Evolutionary conservation across 2,329 filamentous ascomycete genomes (phyloP), one percentile per base, ranked within the genome.

Genomic region (Aspergillus sp.): DNA sequence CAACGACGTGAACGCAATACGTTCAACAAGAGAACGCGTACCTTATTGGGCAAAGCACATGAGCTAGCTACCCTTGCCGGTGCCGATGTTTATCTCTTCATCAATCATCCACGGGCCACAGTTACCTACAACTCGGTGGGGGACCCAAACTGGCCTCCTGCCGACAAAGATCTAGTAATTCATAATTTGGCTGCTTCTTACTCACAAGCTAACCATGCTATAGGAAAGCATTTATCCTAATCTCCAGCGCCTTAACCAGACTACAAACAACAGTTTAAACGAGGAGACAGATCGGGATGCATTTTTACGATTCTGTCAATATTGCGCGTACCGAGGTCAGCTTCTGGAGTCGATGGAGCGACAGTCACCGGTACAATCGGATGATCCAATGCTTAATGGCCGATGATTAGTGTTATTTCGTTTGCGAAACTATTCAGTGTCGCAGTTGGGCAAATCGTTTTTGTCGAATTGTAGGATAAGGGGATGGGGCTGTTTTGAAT

Each of bases 21-120:
- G 12, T 58, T 58, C 39, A 49, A 42, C 11, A 58, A 58, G 32
- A 54, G 56, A 39, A 44, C 51, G 12, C 48, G 50, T 34, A 58
- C 51, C 30, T 54, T 58, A 43, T 12, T 58, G 36, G 24, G 30
- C 36, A 58, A 58, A 41, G 51, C 30, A 58, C 44, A 58, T 45
- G 39, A 53, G 26, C 51, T 58, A 38, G 51, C 56, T 34, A 47
- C 48, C 26, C 50, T 54, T 34, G 42, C 24, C 12, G 44, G 45
- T 7, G 51, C 51, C 13, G 53, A 50, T 18, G 51, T 58, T 13
- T 58, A 54, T 20, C 38, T 58, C 48, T 39, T 58, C 15, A 58
- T 58, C 24, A 34, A 58, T 49, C 45, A 58, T 48, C 50, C 51
- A 26, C 51, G 51, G 32, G 51, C 45, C 20, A 54, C 56, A 48